These are phyloP conservation scores for Nannochloropsis gaditana DNA, from an alignment of 108 stramenopile genomes.

Conservation along the genomic window DNA sequence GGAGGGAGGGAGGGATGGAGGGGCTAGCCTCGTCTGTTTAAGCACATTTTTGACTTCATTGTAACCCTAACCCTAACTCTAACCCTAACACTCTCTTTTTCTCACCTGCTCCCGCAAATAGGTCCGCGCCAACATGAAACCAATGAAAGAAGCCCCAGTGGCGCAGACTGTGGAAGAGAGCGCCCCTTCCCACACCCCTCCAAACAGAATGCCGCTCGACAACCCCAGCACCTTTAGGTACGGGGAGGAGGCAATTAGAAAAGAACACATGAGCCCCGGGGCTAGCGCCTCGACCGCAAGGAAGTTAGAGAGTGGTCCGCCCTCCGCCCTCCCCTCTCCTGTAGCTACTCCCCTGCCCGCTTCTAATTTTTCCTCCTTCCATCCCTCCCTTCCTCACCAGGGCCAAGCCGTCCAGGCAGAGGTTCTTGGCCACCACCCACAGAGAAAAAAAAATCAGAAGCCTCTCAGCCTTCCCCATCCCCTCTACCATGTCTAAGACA, in stretches of 20 bases:
- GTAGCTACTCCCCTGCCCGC: too few relatives aligned
- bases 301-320: neutral
- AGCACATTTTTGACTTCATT: neutral
- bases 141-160: constrained; percentile 72
- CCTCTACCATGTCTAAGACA: constrained; percentile 60
- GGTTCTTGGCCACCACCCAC: constrained; percentile 70
- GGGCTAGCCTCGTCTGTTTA: neutral
- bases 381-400: constrained; percentile 29
- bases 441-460: constrained; percentile 58
- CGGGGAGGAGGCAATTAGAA: constrained; percentile 27
- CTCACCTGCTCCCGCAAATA: constrained; percentile 58
- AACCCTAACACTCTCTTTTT: neutral
- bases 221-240: constrained; percentile 61
- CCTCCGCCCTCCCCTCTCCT: too few relatives aligned
- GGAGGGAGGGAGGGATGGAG: neutral
- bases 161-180: constrained; percentile 65
- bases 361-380: neutral
- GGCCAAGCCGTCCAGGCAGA: constrained; percentile 73
- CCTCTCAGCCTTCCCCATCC: constrained; percentile 58
- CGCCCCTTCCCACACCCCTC: constrained; percentile 80
- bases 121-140: constrained; percentile 66
- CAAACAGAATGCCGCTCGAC: constrained; percentile 75
- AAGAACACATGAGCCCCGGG: constrained; percentile 35
- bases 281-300: neutral
- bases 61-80: neutral